A percentile compares a stretch with the other conserved stretches of the same genome.
These are phyloP conservation scores for Singerocomus inundabilis DNA, from an alignment of 1,284 basidiomycete species.

Conservation along the genomic window DNA sequence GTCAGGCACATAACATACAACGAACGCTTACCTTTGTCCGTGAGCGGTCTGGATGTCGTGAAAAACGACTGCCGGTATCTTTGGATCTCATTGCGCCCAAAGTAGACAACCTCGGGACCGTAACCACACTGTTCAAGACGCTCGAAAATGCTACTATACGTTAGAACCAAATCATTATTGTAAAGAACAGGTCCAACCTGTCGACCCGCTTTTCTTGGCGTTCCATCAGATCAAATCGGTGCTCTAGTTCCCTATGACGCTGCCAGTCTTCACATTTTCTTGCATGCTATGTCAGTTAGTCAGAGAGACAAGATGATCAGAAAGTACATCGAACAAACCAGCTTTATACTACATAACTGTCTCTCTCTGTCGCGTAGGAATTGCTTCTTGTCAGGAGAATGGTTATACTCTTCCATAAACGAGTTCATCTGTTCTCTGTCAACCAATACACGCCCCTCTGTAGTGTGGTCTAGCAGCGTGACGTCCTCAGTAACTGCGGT, in stretches of 20 bases:
- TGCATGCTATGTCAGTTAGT: slow-evolving; percentile 16
- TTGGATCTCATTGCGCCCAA: neutral
- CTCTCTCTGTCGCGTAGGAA: neutral
- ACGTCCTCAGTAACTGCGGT: neutral
- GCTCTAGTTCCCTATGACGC: neutral
- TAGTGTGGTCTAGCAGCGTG: neutral
- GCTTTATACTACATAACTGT: too few species aligned
- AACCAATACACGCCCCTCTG: neutral
- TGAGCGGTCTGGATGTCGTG: slow-evolving; percentile 8
- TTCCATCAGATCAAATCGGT: neutral
- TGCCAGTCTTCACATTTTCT: neutral
- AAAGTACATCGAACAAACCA: too few species aligned
- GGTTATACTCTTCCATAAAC: neutral
- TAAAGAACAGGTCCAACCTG: neutral
- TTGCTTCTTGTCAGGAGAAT: neutral
- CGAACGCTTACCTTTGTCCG: slow-evolving; percentile 7
- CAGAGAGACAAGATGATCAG: too few species aligned
- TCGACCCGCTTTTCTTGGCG: neutral
- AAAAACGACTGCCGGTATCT: neutral
- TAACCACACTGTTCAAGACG: slow-evolving; percentile 10
- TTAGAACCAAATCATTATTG: neutral
- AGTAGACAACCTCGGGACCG: slow-evolving; percentile 1
- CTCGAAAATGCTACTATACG: slow-evolving; percentile 7
- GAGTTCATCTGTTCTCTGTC: slow-evolving; percentile 7
- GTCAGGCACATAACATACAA: neutral